Evolutionary conservation across 2,329 filamentous ascomycete species (phyloP), one percentile per base, ranked within the genome.

Genomic region (Claviceps sp.): DNA sequence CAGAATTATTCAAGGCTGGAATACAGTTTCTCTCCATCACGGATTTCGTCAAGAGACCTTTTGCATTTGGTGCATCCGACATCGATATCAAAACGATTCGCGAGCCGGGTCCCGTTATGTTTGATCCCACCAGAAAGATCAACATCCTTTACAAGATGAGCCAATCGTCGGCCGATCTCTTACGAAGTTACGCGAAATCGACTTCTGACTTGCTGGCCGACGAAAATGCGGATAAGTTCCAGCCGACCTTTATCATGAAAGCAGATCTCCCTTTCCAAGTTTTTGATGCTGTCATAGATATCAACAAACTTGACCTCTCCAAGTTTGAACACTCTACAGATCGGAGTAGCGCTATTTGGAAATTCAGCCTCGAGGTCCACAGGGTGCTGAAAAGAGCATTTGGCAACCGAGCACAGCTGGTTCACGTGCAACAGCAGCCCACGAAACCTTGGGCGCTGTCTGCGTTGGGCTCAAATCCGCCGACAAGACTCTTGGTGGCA

Each of bases 61-160:
- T 84, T 37, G 58, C 76, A 1, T 72, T 82, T 52, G 70, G 62
- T 60, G 67, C 62, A 60, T 52, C 61, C 2, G 62, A 62, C 38
- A 52, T 57, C 2, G 60, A 58, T 40, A 41, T 54, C 3, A 75
- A 72, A 54, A 57, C 61, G 26, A 62, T 70, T 54, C 66, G 68
- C 55, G 70, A 74, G 66, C 65, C 52, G 22, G 69, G 73, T 0
- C 90, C 93, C 1, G 75, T 90, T 34, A 72, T 96, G 48, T 95
- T 87, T 62, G 91, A 97, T 63, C 79, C 81, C 0, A 72, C 73
- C 24, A 78, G 86, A 56, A 79, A 82, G 34, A 72, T 94, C 52
- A 98, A 98, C 59, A 62, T 97, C 20, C 71, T 95, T 5, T 96
- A 84, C 71, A 96, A 95, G 67, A 95, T 96, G 86, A 85, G 82